phyloP scores from a whole-genome alignment of 352 stramenopile genomes.

The Thalassiosira gravida region DNA sequence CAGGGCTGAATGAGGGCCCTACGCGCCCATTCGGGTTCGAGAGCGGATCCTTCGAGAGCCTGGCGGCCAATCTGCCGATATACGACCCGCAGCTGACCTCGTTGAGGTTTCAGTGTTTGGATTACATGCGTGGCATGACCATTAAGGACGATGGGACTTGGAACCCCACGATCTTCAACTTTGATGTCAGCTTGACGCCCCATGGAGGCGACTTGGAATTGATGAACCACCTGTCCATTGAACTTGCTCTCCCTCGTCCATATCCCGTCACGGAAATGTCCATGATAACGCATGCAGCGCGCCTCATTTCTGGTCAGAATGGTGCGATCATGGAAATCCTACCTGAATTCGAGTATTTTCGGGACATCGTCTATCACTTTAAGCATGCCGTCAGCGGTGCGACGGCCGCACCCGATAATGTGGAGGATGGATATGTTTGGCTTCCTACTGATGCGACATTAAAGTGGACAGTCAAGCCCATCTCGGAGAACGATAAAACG shows the following conservation, averaged over 20 bases:
- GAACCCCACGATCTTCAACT: constrained; percentile 87
- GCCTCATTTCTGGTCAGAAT: constrained; percentile 86
- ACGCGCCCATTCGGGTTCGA: constrained; percentile 89
- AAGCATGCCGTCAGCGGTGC: constrained; percentile 87
- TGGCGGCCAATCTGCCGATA: constrained; percentile 87
- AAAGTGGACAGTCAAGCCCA: constrained; percentile 78
- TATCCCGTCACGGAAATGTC: constrained; percentile 68
- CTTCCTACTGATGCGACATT: constrained; percentile 85
- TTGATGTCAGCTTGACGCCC: constrained; percentile 79
- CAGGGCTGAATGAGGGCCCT: constrained; percentile 87
- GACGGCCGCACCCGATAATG: constrained; percentile 57
- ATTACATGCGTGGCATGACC: constrained; percentile 88
- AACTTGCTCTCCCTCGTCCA: constrained; percentile 78
- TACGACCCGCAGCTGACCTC: constrained; percentile 85
- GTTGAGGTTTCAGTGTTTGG: constrained; percentile 87
- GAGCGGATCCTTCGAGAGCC: constrained; percentile 87
- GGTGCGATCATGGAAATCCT: constrained; percentile 88
- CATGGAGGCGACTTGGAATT: constrained; percentile 82
- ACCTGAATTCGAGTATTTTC: constrained; percentile 90
- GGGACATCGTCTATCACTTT: constrained; percentile 90
- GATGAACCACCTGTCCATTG: constrained; percentile 84
- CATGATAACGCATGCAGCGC: constrained; percentile 74
- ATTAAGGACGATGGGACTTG: constrained; percentile 77
- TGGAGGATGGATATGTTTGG: constrained; percentile 81
- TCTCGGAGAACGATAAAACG: constrained; percentile 78